These are phyloP conservation scores for Xerocomus brunneocitrinus DNA, from an alignment of 768 basidiomycete species.

Conservation along the genomic window DNA sequence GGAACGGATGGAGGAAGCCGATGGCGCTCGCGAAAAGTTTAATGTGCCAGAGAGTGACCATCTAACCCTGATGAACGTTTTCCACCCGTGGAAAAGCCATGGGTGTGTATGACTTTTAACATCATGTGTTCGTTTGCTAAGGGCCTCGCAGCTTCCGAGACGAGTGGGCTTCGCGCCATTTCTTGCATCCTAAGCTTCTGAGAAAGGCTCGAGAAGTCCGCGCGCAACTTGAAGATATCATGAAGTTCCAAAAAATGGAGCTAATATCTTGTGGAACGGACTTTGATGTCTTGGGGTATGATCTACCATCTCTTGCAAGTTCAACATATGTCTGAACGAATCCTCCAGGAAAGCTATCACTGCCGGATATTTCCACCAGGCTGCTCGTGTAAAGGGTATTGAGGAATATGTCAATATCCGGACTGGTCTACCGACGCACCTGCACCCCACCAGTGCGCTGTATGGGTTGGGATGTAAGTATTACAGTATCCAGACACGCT, in stretches of 20 bases:
- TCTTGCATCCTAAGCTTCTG: conserved; percentile 92
- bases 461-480: conserved; percentile 91
- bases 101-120: conserved; percentile 51
- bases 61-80: conserved; percentile 91
- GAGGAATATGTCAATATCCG: conserved; percentile 98
- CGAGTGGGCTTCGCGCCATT: conserved; percentile 93
- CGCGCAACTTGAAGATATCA: conserved; percentile 94
- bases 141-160: conserved; percentile 66
- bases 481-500: background rate
- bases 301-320: conserved; percentile 1
- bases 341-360: conserved; percentile 87
- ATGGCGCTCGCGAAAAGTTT: conserved; percentile 97
- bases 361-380: conserved; percentile 98
- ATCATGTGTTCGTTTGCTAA: conserved; percentile 4
- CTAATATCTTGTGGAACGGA: conserved; percentile 89
- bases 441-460: conserved; percentile 95
- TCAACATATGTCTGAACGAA: background rate
- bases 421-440: conserved; percentile 89
- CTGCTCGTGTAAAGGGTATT: conserved; percentile 96
- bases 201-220: conserved; percentile 95
- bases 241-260: conserved; percentile 98
- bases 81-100: conserved; percentile 97
- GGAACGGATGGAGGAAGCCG: conserved; percentile 95
- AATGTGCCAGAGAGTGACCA: conserved; percentile 99
- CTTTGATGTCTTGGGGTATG: conserved; percentile 81